Evolutionary conservation across 2,329 filamentous ascomycete species (phyloP), one percentile per base, ranked within the genome.

Genomic region (Aspergillus jensenii): DNA sequence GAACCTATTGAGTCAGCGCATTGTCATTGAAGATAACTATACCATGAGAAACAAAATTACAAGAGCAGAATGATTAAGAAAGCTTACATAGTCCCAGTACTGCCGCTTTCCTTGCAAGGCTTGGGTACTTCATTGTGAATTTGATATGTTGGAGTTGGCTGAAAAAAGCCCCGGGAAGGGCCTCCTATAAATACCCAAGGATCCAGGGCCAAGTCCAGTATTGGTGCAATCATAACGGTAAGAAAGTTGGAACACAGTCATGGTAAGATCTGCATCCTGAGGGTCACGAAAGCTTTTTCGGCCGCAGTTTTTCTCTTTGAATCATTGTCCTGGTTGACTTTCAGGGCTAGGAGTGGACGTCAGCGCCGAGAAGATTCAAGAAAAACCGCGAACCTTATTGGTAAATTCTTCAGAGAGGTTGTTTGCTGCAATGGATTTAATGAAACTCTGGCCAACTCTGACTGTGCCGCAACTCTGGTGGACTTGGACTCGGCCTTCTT

Each of bases 31-130:
- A 37, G 5, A 41, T 17, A 19, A 43, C 44, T 21, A 41, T 33
- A 17, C 15, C 21, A 41, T 25, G 14, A 52, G 2, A 41, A 14
- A 12, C 8, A 17, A 43, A 39, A 43, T 11, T 8, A 8, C 9
- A 25, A 8, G 46, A 33, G 19, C 12, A 21, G 17, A 45, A 19
- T 11, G 17, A 9, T 21, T 14, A 19, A 11, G n/a, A 54, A 47
- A 5, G 31, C 55, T 4, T 54, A 58, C 55, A 58, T 8, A 58
- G 44, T 27, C 55, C 50, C 11, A 53, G 35, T 37, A 25, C 19
- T 14, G 45, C 44, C 8, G 31, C 39, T 25, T 43, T 49, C 12
- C 31, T n/a, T 19, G 50, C 23, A n/a, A 48, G 15, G 7, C 6
- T 45, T 19, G 23, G 33, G 37, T 2, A 48, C 35, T 37, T 58